Percentiles rank a stretch among this genome's conserved stretches.
Conservation (phyloP, 2,329 filamentous ascomycete genomes). For the Thermothelomyces thermophilus region DNA sequence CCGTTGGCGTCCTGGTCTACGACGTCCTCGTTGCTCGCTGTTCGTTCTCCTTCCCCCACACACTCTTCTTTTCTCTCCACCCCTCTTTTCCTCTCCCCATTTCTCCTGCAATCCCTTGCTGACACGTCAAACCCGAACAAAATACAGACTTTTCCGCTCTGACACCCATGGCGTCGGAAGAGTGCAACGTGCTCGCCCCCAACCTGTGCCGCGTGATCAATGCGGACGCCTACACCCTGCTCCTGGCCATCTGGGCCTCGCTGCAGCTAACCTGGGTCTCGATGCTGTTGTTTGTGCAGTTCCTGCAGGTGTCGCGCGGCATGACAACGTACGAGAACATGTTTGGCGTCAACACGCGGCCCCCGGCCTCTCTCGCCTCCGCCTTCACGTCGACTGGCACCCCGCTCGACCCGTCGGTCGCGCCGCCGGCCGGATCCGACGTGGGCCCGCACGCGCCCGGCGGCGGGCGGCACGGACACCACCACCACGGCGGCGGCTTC, state of each 20-base stretch:
- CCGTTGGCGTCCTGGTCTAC: constrained; percentile 65
- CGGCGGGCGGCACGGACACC: constrained; percentile 37
- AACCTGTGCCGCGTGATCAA: constrained; percentile 69
- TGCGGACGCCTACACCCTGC: constrained; percentile 75
- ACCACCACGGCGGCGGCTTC: constrained; percentile 51
- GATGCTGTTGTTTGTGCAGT: constrained; percentile 94
- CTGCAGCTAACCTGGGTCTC: constrained; percentile 90
- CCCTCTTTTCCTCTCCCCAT: not conserved
- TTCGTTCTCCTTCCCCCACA: constrained; percentile 29
- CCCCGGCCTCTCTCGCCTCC: constrained; percentile 53
- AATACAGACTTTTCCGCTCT: constrained; percentile 56
- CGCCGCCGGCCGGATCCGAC: constrained; percentile 48
- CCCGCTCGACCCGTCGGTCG: constrained; percentile 60
- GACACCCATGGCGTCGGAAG: constrained; percentile 44
- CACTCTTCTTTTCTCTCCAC: too few species aligned
- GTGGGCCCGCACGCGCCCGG: constrained; percentile 24
- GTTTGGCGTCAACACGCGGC: constrained; percentile 64
- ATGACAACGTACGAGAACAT: constrained; percentile 98
- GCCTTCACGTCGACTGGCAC: constrained; percentile 74
- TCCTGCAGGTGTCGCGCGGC: constrained; percentile 84
- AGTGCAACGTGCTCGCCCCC: constrained; percentile 71
- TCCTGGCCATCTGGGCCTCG: constrained; percentile 70
- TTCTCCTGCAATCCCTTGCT: too few species aligned
- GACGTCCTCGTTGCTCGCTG: constrained; percentile 68
- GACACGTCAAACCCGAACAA: not conserved